Percentiles rank a stretch among this genome's conserved stretches.
phyloP scores from a whole-genome alignment of 148 eudicot species.

The Cornus florida region DNA sequence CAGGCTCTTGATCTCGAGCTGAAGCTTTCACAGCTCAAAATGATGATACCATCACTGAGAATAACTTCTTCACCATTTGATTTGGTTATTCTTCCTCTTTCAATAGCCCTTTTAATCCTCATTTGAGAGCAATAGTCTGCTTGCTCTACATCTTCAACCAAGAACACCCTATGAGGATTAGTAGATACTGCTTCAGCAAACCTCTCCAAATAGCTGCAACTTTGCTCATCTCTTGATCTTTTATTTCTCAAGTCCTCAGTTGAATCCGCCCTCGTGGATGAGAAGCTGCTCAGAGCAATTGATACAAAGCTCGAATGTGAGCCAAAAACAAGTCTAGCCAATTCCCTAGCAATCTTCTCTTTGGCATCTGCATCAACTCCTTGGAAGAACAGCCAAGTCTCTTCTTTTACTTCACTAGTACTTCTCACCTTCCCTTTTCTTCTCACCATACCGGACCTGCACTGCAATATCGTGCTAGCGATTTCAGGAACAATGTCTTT shows the following conservation, averaged over 20 bases:
- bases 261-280: constrained; percentile 42
- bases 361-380: constrained; percentile 65
- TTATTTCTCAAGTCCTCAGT: constrained; percentile 58
- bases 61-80: constrained; percentile 56
- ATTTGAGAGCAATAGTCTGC: constrained; percentile 64
- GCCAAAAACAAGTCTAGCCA: constrained; percentile 72
- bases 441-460: constrained; percentile 56
- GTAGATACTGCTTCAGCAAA: constrained; percentile 45
- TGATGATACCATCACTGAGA: constrained; percentile 64
- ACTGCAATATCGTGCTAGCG: constrained; percentile 57
- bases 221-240: constrained; percentile 66
- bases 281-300: constrained; percentile 58
- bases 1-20: constrained; percentile 64
- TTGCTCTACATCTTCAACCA: constrained; percentile 72
- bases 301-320: constrained; percentile 50
- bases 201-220: constrained; percentile 50
- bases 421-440: constrained; percentile 32
- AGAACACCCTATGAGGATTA: constrained; percentile 79
- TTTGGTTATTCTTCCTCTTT: constrained; percentile 52
- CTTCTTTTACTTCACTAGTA: constrained; percentile 44
- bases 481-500: constrained; percentile 62
- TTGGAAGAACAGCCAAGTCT: constrained; percentile 82
- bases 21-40: constrained; percentile 65
- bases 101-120: constrained; percentile 70
- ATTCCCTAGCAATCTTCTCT: constrained; percentile 66